These are phyloP conservation scores for Mortierella sp. DNA, from an alignment of 371 early-diverging fungal species.

Conservation along the genomic window DNA sequence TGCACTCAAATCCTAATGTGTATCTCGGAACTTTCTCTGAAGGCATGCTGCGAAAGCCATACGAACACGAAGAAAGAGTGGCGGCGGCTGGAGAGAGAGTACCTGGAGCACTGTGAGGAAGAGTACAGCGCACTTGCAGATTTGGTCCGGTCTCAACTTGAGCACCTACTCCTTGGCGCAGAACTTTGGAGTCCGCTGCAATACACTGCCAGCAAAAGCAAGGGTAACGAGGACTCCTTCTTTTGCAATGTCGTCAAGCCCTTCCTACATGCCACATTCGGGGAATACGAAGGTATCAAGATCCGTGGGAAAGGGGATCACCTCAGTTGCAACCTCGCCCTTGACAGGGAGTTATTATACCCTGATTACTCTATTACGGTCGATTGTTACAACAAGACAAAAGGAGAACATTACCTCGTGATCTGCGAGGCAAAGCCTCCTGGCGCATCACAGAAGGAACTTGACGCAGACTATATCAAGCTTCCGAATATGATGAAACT, in stretches of 20 bases:
- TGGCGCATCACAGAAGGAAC: slow-evolving; percentile 28
- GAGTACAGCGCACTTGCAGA: slow-evolving; percentile 18
- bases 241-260: slow-evolving; percentile 30
- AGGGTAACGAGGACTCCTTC: slow-evolving; percentile 27
- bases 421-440: slow-evolving; percentile 37
- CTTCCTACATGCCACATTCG: slow-evolving; percentile 27
- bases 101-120: slow-evolving; percentile 18
- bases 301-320: slow-evolving; percentile 32
- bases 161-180: slow-evolving; percentile 28
- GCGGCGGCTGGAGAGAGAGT: slow-evolving; percentile 30
- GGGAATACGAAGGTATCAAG: slow-evolving; percentile 25
- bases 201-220: slow-evolving; percentile 15
- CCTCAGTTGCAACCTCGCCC: slow-evolving; percentile 28
- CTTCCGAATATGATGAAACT: slow-evolving; percentile 22
- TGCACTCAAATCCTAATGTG: slow-evolving; percentile 21
- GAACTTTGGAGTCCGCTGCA: slow-evolving; percentile 31
- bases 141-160: slow-evolving; percentile 19
- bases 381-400: slow-evolving; percentile 20
- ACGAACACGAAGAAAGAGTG: slow-evolving; percentile 24
- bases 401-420: slow-evolving; percentile 22
- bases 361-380: slow-evolving; percentile 34
- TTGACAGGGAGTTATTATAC: slow-evolving; percentile 21
- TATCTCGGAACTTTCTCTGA: slow-evolving; percentile 20
- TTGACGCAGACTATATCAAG: slow-evolving; percentile 30
- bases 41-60: slow-evolving; percentile 27